Percentiles rank a stretch among this genome's conserved stretches.
These are phyloP conservation scores for Phytophthora hibernalis DNA, from an alignment of 352 stramenopile species.

Conservation along the genomic window DNA sequence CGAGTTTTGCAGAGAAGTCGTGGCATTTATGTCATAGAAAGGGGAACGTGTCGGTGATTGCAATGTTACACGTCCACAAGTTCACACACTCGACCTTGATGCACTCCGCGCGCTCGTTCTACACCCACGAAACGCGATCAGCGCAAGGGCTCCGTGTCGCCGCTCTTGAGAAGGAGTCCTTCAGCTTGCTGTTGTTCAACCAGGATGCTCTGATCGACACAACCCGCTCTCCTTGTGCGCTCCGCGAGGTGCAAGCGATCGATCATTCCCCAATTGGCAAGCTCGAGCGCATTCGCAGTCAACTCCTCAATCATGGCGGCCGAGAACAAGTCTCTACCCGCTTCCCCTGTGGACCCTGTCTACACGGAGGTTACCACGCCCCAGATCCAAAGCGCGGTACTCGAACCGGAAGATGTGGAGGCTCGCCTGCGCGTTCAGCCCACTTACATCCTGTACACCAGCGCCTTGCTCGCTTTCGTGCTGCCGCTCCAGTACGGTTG, in stretches of 20 bases:
- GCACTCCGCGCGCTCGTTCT: slow-evolving; percentile 21
- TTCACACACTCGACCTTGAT: slow-evolving; percentile 32
- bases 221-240: slow-evolving; percentile 20
- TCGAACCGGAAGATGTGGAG: slow-evolving; percentile 34
- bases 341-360: slow-evolving; percentile 22
- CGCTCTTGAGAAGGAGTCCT: too few species aligned
- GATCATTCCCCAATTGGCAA: slow-evolving; percentile 32
- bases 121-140: slow-evolving; percentile 29
- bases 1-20: slow-evolving; percentile 11
- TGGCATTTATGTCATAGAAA: slow-evolving; percentile 15
- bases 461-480: slow-evolving; percentile 42
- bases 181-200: slow-evolving; percentile 35
- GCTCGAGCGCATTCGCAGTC: slow-evolving; percentile 9
- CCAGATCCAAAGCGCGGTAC: slow-evolving; percentile 31
- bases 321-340: slow-evolving; percentile 29
- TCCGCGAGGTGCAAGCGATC: slow-evolving; percentile 10
- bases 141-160: slow-evolving; percentile 3
- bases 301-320: slow-evolving; percentile 17
- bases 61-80: slow-evolving; percentile 7
- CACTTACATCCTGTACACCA: slow-evolving; percentile 48
- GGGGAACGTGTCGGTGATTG: slow-evolving; percentile 8
- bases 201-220: slow-evolving; percentile 23
- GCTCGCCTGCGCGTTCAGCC: slow-evolving; percentile 30
- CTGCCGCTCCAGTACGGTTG: slow-evolving; percentile 52
- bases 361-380: slow-evolving; percentile 33